Evolutionary conservation across 2,329 filamentous ascomycete genomes (phyloP), one percentile per base, ranked within the genome.

Genomic region (Xylariaceae sp.): DNA sequence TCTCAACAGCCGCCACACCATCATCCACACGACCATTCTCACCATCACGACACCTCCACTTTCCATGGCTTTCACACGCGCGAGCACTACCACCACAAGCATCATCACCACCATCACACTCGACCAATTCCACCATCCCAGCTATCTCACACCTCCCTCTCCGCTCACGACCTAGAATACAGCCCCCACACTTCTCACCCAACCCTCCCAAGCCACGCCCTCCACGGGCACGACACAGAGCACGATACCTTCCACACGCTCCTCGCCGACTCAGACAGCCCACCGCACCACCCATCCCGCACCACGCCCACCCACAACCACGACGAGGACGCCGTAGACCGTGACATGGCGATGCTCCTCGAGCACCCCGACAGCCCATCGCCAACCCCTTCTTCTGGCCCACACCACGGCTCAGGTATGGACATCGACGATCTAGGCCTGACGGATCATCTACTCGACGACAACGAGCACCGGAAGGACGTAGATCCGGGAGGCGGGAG

Each of bases 201-300:
- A 0, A 6, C 41, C 10, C 9, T 53, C 11, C 17, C 50, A 2
- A 31, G 50, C 30, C 48, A 49, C 17, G 39, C 42, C 12, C 17
- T 52, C 18, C 45, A 49, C 40, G 36, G 18, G 22, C 22, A 27
- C 27, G 22, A 41, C 2, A n/a, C 47, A 5, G 27, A 30, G 6
- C 47, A 53, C 40, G 40, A 80, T 40, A 67, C 68, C 40, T 80
- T 82, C 58, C 77, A 81, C 48, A 75, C 76, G 1, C 64, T 82
- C 2, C 72, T 82, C 2, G 73, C 76, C 58, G 76, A 73, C 1
- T 71, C 73, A 0, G 74, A 72, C 44, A 64, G 66, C 49, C 72
- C 66, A 38, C 67, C 60, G 14, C 62, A 56, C 18, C 51, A 51
- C 11, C 18, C 48, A 31, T 27, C 36, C 46, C 10, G 22, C 52